These are phyloP conservation scores for Exobasidium rhododendri DNA, from an alignment of 1,284 basidiomycete genomes.

Conservation along the genomic window DNA sequence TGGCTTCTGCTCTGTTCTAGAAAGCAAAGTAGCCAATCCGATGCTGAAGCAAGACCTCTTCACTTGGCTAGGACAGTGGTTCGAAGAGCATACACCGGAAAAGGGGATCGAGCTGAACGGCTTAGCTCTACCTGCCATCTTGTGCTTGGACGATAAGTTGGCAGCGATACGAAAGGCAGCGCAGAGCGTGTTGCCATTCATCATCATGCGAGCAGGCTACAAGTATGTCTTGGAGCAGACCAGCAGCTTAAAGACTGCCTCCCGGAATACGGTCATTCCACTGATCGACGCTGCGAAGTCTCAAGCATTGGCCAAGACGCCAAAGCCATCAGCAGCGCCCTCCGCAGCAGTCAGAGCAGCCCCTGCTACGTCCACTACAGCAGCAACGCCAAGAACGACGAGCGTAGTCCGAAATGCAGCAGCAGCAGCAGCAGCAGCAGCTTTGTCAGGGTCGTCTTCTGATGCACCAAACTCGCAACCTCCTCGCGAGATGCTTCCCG, in stretches of 20 bases:
- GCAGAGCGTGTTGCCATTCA: conserved; percentile 71
- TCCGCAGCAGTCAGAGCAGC: conserved; percentile 26
- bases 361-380: conserved; percentile 1
- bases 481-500: not conserved
- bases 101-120: conserved; percentile 68
- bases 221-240: conserved; percentile 84
- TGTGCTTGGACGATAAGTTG: conserved; percentile 85
- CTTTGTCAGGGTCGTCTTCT: not conserved
- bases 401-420: conserved; percentile 3
- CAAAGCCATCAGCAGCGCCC: conserved; percentile 22
- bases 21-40: conserved; percentile 73
- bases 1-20: conserved; percentile 74
- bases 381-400: not conserved
- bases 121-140: conserved; percentile 70
- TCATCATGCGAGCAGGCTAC: conserved; percentile 76
- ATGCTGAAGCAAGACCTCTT: conserved; percentile 78
- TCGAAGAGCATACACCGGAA: conserved; percentile 64
- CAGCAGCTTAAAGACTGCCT: conserved; percentile 83
- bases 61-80: conserved; percentile 78
- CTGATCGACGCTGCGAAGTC: conserved; percentile 69
- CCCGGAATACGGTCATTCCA: conserved; percentile 76
- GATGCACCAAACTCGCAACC: not conserved
- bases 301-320: conserved; percentile 21
- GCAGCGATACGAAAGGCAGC: conserved; percentile 89
- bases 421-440: not conserved